Base-by-base conservation (phyloP, 371 early-diverging fungal species). In the Syncephalastrum racemosum region DNA sequence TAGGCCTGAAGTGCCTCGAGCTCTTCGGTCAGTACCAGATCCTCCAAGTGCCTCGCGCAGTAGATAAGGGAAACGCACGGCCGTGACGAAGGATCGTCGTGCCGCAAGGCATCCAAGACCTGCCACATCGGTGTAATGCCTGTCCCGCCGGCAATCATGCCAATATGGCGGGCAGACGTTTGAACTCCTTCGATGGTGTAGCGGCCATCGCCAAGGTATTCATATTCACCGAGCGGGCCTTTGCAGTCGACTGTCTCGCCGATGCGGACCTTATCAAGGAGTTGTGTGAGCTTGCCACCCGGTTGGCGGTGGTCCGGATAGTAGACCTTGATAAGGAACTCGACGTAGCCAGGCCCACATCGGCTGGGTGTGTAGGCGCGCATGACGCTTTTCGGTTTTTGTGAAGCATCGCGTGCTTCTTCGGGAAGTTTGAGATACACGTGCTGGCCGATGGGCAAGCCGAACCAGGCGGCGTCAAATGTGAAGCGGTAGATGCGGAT, bases 261-360 rank as follows among this genome's bases (percentile, higher is more conserved):
- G 31, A 76, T 46, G 20, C 58, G 56, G 31, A 84, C 50, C 15
- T 63, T 53, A 40, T 83, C 80, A 23, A 90, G 64, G 24, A 80
- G 57, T 56, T 68, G 66, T 19, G 83, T 76, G 23, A 88, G 68
- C 46, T 63, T 60, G 20, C 90, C 90, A 20, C 83, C 84, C 31
- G 78, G 80, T 31, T 58, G 36, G 47, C 53, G 41, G 45, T 66
- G 41, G 41, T 68, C 52, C 62, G 74, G 62, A 55, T 25, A 70
- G 54, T 90, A 90, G 22, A 75, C 50, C 68, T 89, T 88, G 59
- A 90, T 71, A 16, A 90, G 56, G 50, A 90, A 62, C 41, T 86
- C 87, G 53, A 90, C 62, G 43, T 57, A 66, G 10, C 71, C 75
- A 8, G 58, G 50, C 22, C 56, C 41, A 45, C 71, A 53, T 24